These are phyloP conservation scores for Xylariaceae sp. DNA, from an alignment of 2,329 filamentous ascomycete genomes.

Conservation along the genomic window DNA sequence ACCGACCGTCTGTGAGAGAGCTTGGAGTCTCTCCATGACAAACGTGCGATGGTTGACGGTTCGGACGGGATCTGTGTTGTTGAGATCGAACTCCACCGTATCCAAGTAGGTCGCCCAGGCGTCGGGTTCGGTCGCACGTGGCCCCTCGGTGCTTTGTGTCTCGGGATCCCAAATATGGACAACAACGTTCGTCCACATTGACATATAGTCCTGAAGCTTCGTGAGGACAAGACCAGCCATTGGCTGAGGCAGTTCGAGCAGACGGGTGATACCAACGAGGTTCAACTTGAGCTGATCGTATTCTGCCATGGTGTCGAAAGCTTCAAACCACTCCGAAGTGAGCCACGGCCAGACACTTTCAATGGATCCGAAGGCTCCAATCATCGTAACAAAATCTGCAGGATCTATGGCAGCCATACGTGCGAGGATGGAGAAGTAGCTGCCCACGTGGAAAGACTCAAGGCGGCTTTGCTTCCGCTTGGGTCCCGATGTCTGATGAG, in stretches of 20 bases:
- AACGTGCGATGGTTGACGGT: conserved; percentile 59
- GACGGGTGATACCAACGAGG: conserved; percentile 64
- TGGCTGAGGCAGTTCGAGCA: conserved; percentile 59
- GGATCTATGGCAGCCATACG: conserved; percentile 72
- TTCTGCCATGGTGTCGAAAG: conserved; percentile 63
- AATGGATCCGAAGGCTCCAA: conserved; percentile 43
- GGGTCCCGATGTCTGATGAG: conserved; percentile 77
- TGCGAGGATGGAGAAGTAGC: conserved; percentile 79
- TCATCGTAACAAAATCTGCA: conserved; percentile 56
- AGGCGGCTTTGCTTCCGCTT: conserved; percentile 64
- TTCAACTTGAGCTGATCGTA: conserved; percentile 64
- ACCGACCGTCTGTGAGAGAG: conserved; percentile 54
- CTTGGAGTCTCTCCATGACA: conserved; percentile 56
- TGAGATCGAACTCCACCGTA: conserved; percentile 48
- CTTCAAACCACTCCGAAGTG: conserved; percentile 59
- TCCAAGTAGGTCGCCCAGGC: conserved; percentile 52
- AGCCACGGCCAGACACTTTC: conserved; percentile 57
- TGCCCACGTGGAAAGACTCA: conserved; percentile 69
- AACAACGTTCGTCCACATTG: conserved; percentile 68
- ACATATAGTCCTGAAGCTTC: conserved; percentile 66
- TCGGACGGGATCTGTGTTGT: conserved; percentile 61
- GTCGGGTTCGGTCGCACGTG: conserved; percentile 36
- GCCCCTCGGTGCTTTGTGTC: conserved; percentile 39
- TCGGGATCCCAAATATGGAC: conserved; percentile 58
- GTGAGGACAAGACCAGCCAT: conserved; percentile 53